Base-by-base conservation (phyloP, 192 early-diverging fungal species). In the Phycomyces nitens region DNA sequence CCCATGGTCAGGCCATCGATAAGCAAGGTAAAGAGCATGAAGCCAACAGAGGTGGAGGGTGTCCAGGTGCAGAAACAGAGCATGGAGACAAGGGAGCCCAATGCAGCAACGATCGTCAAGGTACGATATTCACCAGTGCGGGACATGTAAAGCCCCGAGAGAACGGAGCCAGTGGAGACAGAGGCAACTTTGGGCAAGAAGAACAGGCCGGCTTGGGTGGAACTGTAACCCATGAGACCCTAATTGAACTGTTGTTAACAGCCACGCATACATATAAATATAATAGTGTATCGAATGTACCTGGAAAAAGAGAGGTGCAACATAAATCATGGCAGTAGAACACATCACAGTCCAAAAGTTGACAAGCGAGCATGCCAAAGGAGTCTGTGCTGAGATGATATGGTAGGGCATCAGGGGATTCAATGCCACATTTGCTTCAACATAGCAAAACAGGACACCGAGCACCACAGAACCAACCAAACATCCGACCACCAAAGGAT, bases 361-460 rank as follows among this genome's bases (percentile, higher is more conserved):
- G 65, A 67, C 56, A 3, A 63, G 42, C 14, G 64, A 71, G 11
- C 59, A 65, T 22, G 70, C 70, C 6, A 75, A 64, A 10, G 71
- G 66, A 14, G 66, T 75, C 7, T 81, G 85, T 41, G 68, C 67
- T 51, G 73, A 77, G 66, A 88, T 78, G 54, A 89, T 66, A 15
- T 70, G 72, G 43, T 83, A 73, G 1, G 87, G 87, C 58, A 91
- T 73, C 15, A 93, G 72, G 2, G 93, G 90, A 26, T 82, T 82
- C 16, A 63, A 61, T 0, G 91, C 77, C 21, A 83, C 53, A 39
- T 81, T 83, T 57, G 80, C 73, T 70, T 95, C 90, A 42, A 76
- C 55, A 16, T 63, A n/a, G 15, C 70, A 67, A 60, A 87, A 87
- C 5, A 72, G 16, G 0, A 61, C 66, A 14, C 76, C 22, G 1